Evolutionary conservation across 306 rosid genomes (phyloP).

Genomic region (Dryas octopetala): DNA sequence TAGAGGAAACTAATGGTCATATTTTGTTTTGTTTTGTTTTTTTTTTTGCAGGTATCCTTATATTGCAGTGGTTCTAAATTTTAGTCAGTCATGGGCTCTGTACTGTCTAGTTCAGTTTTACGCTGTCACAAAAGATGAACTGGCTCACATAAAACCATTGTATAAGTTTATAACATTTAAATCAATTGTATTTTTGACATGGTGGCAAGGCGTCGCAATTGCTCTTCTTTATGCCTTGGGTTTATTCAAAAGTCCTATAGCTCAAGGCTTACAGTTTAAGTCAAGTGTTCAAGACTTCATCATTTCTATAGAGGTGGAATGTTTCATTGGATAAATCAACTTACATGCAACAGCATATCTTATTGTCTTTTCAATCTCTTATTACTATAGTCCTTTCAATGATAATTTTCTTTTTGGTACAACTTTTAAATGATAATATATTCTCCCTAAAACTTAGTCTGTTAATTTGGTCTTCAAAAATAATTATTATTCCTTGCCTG

Average conservation of each 20-base stretch:
- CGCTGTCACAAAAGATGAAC: conserved; percentile 77
- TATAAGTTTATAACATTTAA: conserved; percentile 94
- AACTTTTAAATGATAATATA: too few relatives aligned
- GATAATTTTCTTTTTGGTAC: background rate
- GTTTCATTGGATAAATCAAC: conserved; percentile 23
- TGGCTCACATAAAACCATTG: conserved; percentile 91
- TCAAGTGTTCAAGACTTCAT: conserved; percentile 97
- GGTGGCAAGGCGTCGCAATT: conserved; percentile 99
- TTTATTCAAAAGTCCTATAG: conserved; percentile 88
- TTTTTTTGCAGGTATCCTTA: conserved; percentile 82
- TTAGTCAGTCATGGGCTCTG: conserved; percentile 98
- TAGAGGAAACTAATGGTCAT: conserved; percentile 27
- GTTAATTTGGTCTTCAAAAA: background rate
- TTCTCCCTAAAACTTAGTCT: background rate
- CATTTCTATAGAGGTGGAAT: conserved; percentile 91
- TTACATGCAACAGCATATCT: background rate
- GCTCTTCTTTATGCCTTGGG: conserved; percentile 80
- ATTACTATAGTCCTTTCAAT: background rate
- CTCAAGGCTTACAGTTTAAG: conserved; percentile 87
- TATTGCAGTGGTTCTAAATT: conserved; percentile 90
- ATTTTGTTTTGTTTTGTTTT: background rate
- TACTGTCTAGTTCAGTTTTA: conserved; percentile 98
- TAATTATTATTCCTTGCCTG: background rate
- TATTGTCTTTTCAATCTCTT: background rate
- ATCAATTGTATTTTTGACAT: conserved; percentile 94